These are phyloP conservation scores for Kappamyces sp. DNA, from an alignment of 192 early-diverging fungal species.

Conservation along the genomic window DNA sequence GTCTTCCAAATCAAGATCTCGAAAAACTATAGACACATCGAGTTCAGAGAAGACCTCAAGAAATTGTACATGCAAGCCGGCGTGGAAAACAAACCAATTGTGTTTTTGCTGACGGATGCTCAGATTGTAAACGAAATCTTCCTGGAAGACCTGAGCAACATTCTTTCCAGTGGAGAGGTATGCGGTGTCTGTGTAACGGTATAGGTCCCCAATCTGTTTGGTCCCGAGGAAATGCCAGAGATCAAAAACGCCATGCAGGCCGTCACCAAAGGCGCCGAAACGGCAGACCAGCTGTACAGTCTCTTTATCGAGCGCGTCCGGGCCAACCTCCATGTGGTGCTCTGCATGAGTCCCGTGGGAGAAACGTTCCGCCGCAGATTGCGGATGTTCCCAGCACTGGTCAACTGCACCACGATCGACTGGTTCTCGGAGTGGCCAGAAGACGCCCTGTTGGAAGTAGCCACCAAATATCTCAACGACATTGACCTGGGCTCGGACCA, in stretches of 20 bases:
- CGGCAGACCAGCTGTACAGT: constrained; percentile 30
- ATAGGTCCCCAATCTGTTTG: constrained; percentile 50
- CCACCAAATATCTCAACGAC: constrained; percentile 44
- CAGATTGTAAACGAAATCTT: constrained; percentile 51
- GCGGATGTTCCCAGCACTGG: constrained; percentile 51
- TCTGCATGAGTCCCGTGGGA: constrained; percentile 57
- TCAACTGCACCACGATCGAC: constrained; percentile 56
- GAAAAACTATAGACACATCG: constrained; percentile 49
- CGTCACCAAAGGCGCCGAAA: constrained; percentile 26
- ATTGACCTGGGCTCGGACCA: constrained; percentile 43
- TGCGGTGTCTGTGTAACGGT: constrained; percentile 1
- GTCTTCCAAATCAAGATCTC: constrained; percentile 59
- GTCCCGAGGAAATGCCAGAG: constrained; percentile 43
- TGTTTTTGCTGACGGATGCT: constrained; percentile 53
- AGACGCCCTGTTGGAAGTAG: constrained; percentile 49
- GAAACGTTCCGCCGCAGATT: constrained; percentile 51
- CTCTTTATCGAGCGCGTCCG: constrained; percentile 52
- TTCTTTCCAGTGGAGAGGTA: constrained; percentile 56
- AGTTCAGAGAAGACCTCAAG: constrained; percentile 55
- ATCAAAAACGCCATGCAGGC: constrained; percentile 37
- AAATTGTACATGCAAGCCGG: constrained; percentile 43
- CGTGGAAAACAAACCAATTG: constrained; percentile 45
- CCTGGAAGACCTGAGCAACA: constrained; percentile 53
- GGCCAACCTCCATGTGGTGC: constrained; percentile 46
- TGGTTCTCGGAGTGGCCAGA: constrained; percentile 61